phyloP scores from a whole-genome alignment of 345 rosid genomes.

The Camelina neglecta region DNA sequence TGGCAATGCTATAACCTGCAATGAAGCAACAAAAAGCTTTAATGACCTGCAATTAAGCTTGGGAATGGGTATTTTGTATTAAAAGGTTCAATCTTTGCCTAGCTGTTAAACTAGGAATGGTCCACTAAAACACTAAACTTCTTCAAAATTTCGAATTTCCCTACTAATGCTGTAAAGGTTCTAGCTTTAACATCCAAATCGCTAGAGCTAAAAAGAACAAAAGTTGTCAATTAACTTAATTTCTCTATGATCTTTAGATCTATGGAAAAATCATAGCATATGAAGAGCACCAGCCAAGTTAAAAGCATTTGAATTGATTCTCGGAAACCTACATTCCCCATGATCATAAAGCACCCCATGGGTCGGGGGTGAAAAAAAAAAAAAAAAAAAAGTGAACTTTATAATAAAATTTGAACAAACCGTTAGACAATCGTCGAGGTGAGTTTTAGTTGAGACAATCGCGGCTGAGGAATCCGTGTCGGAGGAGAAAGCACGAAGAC shows the following conservation, averaged over 20 bases:
- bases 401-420: constrained; percentile 43
- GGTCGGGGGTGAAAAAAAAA: too few species aligned
- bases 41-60: not conserved
- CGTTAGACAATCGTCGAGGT: constrained; percentile 74
- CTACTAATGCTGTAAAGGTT: constrained; percentile 1
- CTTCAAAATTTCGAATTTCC: not conserved
- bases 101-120: not conserved
- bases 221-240: not conserved
- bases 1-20: constrained; percentile 87
- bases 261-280: not conserved
- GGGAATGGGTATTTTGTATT: not conserved
- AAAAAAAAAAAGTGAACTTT: not conserved
- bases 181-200: not conserved
- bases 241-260: not conserved
- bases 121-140: not conserved
- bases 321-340: not conserved
- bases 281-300: not conserved
- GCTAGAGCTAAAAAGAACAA: not conserved
- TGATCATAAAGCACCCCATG: not conserved
- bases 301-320: not conserved
- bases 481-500: constrained; percentile 63
- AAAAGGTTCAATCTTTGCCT: constrained; percentile 21
- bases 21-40: constrained; percentile 17
- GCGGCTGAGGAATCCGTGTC: constrained; percentile 61
- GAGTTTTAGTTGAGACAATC: constrained; percentile 62